These are phyloP conservation scores for Aspergillus biplanus DNA, from an alignment of 495 filamentous ascomycete species.

Conservation along the genomic window DNA sequence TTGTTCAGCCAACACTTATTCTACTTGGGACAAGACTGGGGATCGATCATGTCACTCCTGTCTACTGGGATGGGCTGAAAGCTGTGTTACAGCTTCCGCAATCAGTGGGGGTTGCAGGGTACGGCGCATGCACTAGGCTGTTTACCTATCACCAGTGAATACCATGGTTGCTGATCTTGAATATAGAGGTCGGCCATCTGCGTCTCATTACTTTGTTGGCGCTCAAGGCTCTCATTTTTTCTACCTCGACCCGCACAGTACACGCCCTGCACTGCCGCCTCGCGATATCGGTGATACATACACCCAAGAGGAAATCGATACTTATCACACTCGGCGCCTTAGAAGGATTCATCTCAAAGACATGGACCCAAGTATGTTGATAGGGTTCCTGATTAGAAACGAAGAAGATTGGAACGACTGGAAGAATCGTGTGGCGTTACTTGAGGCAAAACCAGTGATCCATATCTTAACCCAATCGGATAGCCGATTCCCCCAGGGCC, in stretches of 20 bases:
- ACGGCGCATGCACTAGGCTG: conserved; percentile 33
- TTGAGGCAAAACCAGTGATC: conserved; percentile 81
- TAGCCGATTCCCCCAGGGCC: conserved; percentile 57
- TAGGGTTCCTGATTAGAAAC: conserved; percentile 88
- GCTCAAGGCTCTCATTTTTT: conserved; percentile 88
- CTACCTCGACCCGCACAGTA: conserved; percentile 92
- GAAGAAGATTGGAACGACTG: conserved; percentile 84
- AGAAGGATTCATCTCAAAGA: conserved; percentile 82
- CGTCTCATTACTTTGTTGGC: conserved; percentile 97
- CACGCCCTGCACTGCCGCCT: conserved; percentile 67
- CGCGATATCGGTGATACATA: conserved; percentile 55
- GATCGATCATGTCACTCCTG: conserved; percentile 88
- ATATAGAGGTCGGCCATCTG: conserved; percentile 85
- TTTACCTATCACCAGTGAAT: background rate
- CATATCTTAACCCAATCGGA: conserved; percentile 71
- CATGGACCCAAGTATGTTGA: conserved; percentile 98
- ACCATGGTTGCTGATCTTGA: background rate
- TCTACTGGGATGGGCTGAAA: conserved; percentile 90
- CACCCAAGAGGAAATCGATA: conserved; percentile 71
- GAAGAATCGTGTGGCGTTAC: conserved; percentile 67
- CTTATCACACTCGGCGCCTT: conserved; percentile 85
- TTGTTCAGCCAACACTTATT: conserved; percentile 83
- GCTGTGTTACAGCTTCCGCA: conserved; percentile 80
- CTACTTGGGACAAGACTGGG: conserved; percentile 86
- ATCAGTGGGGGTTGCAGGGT: conserved; percentile 96